These are phyloP conservation scores for Acaromyces ingoldii DNA, from an alignment of 1,284 basidiomycete species.

Conservation along the genomic window DNA sequence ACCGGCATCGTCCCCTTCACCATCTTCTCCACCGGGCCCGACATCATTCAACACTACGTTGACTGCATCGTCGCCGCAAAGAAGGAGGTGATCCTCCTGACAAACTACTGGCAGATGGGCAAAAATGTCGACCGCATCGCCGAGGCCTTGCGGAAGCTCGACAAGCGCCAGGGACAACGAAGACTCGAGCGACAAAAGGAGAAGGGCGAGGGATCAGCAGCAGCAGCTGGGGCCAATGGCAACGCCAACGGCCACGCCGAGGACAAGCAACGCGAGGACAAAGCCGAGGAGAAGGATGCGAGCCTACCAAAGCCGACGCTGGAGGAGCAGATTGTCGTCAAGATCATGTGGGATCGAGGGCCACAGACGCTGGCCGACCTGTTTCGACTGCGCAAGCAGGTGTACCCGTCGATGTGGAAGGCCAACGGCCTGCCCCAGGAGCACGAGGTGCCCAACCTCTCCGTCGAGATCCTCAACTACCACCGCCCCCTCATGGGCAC, in stretches of 20 bases:
- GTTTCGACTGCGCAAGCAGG: constrained; percentile 43
- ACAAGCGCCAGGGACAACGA: constrained; percentile 23
- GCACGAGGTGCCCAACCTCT: constrained; percentile 37
- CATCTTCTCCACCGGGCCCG: constrained; percentile 48
- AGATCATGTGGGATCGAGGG: constrained; percentile 50
- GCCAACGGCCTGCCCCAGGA: constrained; percentile 41
- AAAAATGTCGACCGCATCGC: constrained; percentile 46
- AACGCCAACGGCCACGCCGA: not conserved
- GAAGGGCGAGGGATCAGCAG: constrained; percentile 12
- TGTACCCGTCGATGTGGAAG: constrained; percentile 40
- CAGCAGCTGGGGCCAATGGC: not conserved
- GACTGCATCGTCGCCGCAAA: constrained; percentile 48
- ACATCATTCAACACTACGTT: constrained; percentile 50
- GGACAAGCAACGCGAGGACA: constrained; percentile 6
- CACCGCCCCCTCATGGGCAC: constrained; percentile 57
- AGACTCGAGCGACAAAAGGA: constrained; percentile 10
- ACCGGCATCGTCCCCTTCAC: constrained; percentile 46
- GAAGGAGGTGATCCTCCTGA: constrained; percentile 46
- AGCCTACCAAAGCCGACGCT: constrained; percentile 7
- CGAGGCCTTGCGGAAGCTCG: constrained; percentile 41
- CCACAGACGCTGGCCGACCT: constrained; percentile 45
- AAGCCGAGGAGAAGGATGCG: constrained; percentile 16
- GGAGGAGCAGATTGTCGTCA: constrained; percentile 40
- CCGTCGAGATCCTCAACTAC: constrained; percentile 49
- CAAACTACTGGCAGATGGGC: constrained; percentile 50